Percentiles rank a stretch among this genome's conserved stretches.
These are phyloP conservation scores for Dinochytrium kinnereticum DNA, from an alignment of 371 early-diverging fungal species.

Conservation along the genomic window DNA sequence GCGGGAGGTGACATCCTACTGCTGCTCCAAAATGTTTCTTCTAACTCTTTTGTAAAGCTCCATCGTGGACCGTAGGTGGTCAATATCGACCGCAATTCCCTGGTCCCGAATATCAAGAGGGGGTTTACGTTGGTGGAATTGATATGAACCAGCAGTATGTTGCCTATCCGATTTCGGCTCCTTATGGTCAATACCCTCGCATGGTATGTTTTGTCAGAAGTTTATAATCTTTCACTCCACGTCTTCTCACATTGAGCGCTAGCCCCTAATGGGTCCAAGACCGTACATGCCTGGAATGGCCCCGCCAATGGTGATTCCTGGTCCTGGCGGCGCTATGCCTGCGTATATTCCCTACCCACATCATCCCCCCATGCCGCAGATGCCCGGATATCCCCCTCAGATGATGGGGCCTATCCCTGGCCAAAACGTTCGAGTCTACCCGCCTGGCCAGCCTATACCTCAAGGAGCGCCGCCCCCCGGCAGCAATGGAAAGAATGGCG, in stretches of 20 bases:
- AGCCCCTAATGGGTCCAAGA: slow-evolving; percentile 7
- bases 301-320: slow-evolving; percentile 5
- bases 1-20: background rate
- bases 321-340: slow-evolving; percentile 2
- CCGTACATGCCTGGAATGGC: slow-evolving; percentile 13
- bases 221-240: background rate
- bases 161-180: background rate
- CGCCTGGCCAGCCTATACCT: slow-evolving; percentile 3
- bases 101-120: slow-evolving; percentile 11
- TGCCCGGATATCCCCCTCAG: background rate
- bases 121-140: slow-evolving; percentile 12
- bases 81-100: slow-evolving; percentile 17
- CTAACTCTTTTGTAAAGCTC: background rate
- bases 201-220: background rate
- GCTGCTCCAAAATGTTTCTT: too few species aligned
- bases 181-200: slow-evolving; percentile 14
- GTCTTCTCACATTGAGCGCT: too few species aligned
- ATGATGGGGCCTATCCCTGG: background rate
- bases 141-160: slow-evolving; percentile 12
- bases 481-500: slow-evolving; percentile 4
- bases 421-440: background rate
- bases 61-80: background rate
- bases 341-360: slow-evolving; percentile 13
- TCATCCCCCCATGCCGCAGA: background rate
- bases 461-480: background rate